phyloP scores from a whole-genome alignment of 2,329 filamentous ascomycete species.

The Apiospora koreana region DNA sequence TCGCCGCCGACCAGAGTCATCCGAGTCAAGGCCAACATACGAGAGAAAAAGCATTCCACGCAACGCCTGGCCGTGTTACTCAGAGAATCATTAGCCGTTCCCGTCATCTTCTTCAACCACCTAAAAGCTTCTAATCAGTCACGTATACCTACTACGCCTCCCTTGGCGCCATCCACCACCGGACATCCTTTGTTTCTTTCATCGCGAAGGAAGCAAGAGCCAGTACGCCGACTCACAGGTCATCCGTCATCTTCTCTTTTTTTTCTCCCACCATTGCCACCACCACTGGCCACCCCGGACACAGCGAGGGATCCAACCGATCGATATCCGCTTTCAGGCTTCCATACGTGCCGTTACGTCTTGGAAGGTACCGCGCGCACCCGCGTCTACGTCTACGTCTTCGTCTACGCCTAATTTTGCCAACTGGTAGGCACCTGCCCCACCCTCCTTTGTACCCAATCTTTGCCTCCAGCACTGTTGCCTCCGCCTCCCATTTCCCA shows the following conservation, averaged over 20 bases:
- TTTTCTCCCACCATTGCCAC: conserved; percentile 22
- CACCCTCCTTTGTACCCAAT: conserved; percentile 6
- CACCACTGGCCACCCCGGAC: conserved; percentile 25
- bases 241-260: conserved; percentile 22
- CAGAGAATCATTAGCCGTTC: conserved; percentile 15
- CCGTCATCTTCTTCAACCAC: not conserved
- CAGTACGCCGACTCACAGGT: conserved; percentile 4
- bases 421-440: conserved; percentile 33
- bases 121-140: conserved; percentile 8
- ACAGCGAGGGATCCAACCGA: conserved; percentile 28
- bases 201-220: not conserved
- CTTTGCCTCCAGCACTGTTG: not conserved
- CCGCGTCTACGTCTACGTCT: too few species aligned
- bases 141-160: not conserved
- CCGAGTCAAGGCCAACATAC: conserved; percentile 16
- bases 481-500: conserved; percentile 10
- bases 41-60: conserved; percentile 8
- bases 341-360: conserved; percentile 30
- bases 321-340: conserved; percentile 27
- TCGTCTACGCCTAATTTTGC: conserved; percentile 7
- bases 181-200: not conserved
- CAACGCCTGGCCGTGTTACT: conserved; percentile 21
- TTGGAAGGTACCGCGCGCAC: conserved; percentile 26
- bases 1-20: conserved; percentile 17
- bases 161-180: conserved; percentile 1